A percentile compares a stretch with the other conserved stretches of the same genome.
phyloP scores from a whole-genome alignment of 768 basidiomycete species.

The Filobasidium floriforme region DNA sequence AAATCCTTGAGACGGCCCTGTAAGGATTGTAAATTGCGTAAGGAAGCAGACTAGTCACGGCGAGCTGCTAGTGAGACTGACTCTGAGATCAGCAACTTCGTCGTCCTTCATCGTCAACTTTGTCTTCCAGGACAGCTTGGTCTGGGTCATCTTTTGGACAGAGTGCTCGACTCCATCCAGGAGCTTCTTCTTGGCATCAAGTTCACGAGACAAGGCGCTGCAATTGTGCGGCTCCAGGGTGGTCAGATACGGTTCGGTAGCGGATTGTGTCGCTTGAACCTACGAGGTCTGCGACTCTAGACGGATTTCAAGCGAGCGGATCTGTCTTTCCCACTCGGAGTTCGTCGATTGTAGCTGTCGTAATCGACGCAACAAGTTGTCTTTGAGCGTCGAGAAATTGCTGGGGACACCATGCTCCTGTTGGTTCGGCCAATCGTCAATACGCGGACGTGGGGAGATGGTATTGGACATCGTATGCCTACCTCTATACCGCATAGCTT shows the following conservation, averaged over 20 bases:
- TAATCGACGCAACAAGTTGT: conserved; percentile 80
- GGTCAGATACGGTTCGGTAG: background rate
- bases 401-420: conserved; percentile 49
- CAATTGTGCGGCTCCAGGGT: too few relatives aligned
- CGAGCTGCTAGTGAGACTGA: conserved; percentile 39
- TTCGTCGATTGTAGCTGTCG: conserved; percentile 78
- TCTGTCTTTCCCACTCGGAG: conserved; percentile 73
- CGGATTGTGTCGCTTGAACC: background rate
- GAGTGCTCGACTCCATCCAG: conserved; percentile 86
- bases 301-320: conserved; percentile 63
- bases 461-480: background rate
- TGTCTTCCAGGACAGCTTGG: conserved; percentile 73
- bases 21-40: conserved; percentile 7
- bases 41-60: background rate
- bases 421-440: background rate
- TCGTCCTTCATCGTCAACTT: conserved; percentile 75
- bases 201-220: conserved; percentile 70
- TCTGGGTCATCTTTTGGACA: conserved; percentile 70
- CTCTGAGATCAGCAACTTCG: conserved; percentile 82
- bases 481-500: conserved; percentile 19
- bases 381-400: conserved; percentile 88
- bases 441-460: background rate
- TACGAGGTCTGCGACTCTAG: conserved; percentile 15
- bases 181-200: conserved; percentile 81
- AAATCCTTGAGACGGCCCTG: conserved; percentile 71